phyloP scores from a whole-genome alignment of 768 basidiomycete genomes.

The Pholiota molesta region DNA sequence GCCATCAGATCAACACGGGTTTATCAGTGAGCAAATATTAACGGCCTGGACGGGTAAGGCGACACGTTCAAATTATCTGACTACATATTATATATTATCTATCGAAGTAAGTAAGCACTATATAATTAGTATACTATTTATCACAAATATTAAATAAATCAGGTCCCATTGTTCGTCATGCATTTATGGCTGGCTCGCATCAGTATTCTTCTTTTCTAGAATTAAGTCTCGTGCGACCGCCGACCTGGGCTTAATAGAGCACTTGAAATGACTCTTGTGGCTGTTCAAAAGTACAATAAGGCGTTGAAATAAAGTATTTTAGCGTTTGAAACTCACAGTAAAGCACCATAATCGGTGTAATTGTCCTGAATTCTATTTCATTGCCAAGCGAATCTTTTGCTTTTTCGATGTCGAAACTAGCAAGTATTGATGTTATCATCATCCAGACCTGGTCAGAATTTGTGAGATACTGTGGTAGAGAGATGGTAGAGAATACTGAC shows the following conservation, averaged over 20 bases:
- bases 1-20: no score
- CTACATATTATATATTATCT: no score
- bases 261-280: conserved; percentile 6
- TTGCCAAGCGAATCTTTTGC: background rate
- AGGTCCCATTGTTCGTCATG: background rate
- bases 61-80: no score
- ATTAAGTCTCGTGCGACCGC: background rate
- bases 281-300: background rate
- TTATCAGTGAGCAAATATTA: no score
- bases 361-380: conserved; percentile 9
- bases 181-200: background rate
- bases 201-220: background rate
- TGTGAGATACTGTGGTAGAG: background rate
- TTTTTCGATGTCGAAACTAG: conserved; percentile 1
- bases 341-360: conserved; percentile 1
- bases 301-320: background rate
- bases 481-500: background rate
- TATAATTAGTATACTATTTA: no score
- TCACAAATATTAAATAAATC: no score
- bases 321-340: background rate
- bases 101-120: no score
- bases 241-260: conserved; percentile 4
- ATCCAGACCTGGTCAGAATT: background rate
- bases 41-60: no score
- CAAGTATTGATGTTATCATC: conserved; percentile 7